Percentiles rank a stretch among this genome's conserved stretches.
These are phyloP conservation scores for Colletotrichum viniferum DNA, from an alignment of 2,329 filamentous ascomycete species.

Conservation along the genomic window DNA sequence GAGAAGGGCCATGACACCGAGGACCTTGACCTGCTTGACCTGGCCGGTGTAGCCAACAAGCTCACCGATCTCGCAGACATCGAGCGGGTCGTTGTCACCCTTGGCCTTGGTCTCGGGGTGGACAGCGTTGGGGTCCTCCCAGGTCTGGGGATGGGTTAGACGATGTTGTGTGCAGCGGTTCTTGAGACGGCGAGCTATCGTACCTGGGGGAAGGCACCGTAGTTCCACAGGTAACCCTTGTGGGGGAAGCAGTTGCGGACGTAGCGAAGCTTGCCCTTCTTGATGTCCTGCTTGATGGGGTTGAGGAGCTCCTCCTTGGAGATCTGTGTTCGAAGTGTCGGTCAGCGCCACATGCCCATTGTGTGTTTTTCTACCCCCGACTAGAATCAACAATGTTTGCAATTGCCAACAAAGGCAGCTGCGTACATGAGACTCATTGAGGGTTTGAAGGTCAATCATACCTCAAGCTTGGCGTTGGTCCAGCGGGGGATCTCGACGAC, in stretches of 20 bases:
- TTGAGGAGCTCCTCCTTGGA: conserved; percentile 98
- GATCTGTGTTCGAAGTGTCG: conserved; percentile 64
- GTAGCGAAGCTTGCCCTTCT: conserved; percentile 99
- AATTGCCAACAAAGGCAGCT: neutral
- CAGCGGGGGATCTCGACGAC: conserved; percentile 98
- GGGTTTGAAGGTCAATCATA: conserved; percentile 49
- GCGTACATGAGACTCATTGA: conserved; percentile 2
- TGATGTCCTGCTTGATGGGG: conserved; percentile 99
- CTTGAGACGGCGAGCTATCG: conserved; percentile 28
- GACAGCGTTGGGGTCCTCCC: conserved; percentile 95
- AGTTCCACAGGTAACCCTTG: conserved; percentile 99
- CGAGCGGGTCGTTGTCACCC: conserved; percentile 98
- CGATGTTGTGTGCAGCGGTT: neutral
- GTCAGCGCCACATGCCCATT: conserved; percentile 4
- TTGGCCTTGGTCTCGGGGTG: conserved; percentile 99
- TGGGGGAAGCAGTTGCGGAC: conserved; percentile 99
- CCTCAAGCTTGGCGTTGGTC: conserved; percentile 99
- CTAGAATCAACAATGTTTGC: neutral
- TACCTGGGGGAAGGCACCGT: conserved; percentile 98
- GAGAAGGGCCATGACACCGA: conserved; percentile 98
- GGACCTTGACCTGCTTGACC: conserved; percentile 99
- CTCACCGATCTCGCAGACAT: conserved; percentile 99
- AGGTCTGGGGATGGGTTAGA: conserved; percentile 67
- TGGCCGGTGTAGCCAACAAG: conserved; percentile 94
- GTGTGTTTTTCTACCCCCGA: neutral